Evolutionary conservation across 768 basidiomycete species (phyloP), one percentile per base, ranked within the genome.

Genomic region (Phylloporus sp.): DNA sequence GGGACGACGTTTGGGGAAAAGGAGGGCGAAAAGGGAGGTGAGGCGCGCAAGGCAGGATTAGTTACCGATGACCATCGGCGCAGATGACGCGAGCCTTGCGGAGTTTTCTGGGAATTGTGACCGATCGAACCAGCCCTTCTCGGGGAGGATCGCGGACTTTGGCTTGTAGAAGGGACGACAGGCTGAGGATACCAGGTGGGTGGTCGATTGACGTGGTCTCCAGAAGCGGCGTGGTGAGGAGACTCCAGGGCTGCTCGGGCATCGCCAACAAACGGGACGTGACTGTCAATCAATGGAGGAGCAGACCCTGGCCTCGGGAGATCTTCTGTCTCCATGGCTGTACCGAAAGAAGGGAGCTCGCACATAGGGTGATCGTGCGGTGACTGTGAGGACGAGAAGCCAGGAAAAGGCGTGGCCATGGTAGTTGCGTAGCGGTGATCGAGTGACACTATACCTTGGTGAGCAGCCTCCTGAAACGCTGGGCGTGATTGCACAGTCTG

Each of bases 61-160:
- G 61, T 66, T 36, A 63, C 65, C 43, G 65, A 66, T 39, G 65
- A 66, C 65, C 65, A 66, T 47, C 65, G 65, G 46, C 65, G 65
- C 12, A 65, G 54, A 24, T 66, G 65, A 61, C 65, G 65, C 54
- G 63, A 59, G 50, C 53, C 28, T 31, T 44, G 59, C 57, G 66
- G 61, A 56, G 61, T 61, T 61, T 55, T 64, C 53, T 62, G 61
- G 2, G 65, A 53, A 55, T 57, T 66, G 52, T 65, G 63, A 11
- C 63, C 64, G 63, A 65, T 65, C 63, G 63, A 64, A 24, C 61
- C 63, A 53, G 64, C 64, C 64, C 63, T 64, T 55, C 57, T 65
- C 34, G 52, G 63, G 63, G 56, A 66, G 61, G 63, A 66, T 61
- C 63, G 63, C 63, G 63, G 63, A 65, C 63, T 65, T 66, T 50